A percentile compares a stretch with the other conserved stretches of the same genome.
These are phyloP conservation scores for Lentinula detonsa DNA, from an alignment of 768 basidiomycete genomes.

Conservation along the genomic window DNA sequence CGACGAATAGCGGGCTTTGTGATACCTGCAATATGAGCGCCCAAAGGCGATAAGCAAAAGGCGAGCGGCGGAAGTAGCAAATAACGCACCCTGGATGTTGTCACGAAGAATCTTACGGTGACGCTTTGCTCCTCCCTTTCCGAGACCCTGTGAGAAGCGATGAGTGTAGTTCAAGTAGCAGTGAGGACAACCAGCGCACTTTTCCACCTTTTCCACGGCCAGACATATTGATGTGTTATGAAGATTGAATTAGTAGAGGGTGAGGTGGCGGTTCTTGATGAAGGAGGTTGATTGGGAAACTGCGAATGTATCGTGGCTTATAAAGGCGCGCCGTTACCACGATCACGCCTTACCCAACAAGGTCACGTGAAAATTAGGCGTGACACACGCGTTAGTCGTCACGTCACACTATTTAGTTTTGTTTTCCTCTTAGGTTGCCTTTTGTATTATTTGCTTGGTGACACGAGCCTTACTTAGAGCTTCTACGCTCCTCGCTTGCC, in stretches of 20 bases:
- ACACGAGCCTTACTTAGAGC: too few species aligned
- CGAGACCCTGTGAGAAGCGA: constrained; percentile 41
- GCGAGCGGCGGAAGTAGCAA: constrained; percentile 10
- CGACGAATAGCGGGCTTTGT: constrained; percentile 61
- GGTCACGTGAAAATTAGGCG: neutral
- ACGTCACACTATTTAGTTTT: too few species aligned
- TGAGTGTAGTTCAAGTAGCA: neutral
- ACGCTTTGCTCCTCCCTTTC: constrained; percentile 70
- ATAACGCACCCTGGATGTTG: constrained; percentile 42
- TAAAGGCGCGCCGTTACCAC: neutral
- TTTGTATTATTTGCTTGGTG: too few species aligned
- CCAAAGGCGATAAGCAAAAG: constrained; percentile 12
- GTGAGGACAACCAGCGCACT: constrained; percentile 18
- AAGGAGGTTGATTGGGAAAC: neutral
- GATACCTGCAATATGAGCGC: constrained; percentile 34
- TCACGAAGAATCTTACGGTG: constrained; percentile 70
- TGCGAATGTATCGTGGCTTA: neutral
- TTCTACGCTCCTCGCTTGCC: too few species aligned
- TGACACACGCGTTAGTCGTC: too few species aligned
- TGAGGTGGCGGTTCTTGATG: constrained; percentile 6
- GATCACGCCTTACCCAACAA: neutral
- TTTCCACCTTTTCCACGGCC: constrained; percentile 75
- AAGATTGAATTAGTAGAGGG: neutral
- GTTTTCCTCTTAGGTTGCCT: too few species aligned
- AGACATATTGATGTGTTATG: constrained; percentile 39